Evolutionary conservation across 306 rosid species (phyloP), one percentile per base, ranked within the genome.

Genomic region (Medicago ruthenica): DNA sequence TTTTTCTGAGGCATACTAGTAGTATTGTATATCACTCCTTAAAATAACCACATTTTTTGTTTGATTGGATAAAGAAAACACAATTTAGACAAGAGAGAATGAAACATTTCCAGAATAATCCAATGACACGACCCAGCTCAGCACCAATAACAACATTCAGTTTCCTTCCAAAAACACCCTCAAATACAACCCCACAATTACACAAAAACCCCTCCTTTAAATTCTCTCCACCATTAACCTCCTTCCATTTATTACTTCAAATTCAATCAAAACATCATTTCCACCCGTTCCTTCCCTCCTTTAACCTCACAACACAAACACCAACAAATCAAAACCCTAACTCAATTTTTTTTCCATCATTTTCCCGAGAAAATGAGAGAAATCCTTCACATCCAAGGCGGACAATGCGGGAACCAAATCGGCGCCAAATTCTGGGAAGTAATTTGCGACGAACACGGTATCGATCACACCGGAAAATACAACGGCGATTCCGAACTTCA

Each of bases 391-490:
- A 84, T 84, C 65, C 87, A 84, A 48, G 87, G 87, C 0, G 87
- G 87, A 8, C 87, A 84, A 65, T 84, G 87, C 77, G 87, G 87
- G 6, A 84, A 84, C 82, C 87, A 83, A 67, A 83, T 83, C 82
- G 87, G 87, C 0, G 87, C 87, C 16, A 83, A 83, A 53, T 83
- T 83, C 87, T 83, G 87, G 87, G 87, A 83, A 44, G 87, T 83
- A 2, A 83, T 83, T 2, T 83, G 87, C 76, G 87, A 80, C 70
- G 87, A 84, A 69, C 87, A 84, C 58, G 87, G 87, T 1, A 84
- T 84, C 57, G 87, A 84, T 74, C 84, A 76, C 74, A 80, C 84
- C 20, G 87, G 87, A 0, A 80, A 67, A 62, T 84, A 84, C 37
- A 61, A 58, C 67, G 87, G 87, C 10, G 87, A 84, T 39, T 72